Evolutionary conservation across 192 early-diverging fungal species (phyloP), one percentile per base, ranked within the genome.

Genomic region (Coemansia sp.): DNA sequence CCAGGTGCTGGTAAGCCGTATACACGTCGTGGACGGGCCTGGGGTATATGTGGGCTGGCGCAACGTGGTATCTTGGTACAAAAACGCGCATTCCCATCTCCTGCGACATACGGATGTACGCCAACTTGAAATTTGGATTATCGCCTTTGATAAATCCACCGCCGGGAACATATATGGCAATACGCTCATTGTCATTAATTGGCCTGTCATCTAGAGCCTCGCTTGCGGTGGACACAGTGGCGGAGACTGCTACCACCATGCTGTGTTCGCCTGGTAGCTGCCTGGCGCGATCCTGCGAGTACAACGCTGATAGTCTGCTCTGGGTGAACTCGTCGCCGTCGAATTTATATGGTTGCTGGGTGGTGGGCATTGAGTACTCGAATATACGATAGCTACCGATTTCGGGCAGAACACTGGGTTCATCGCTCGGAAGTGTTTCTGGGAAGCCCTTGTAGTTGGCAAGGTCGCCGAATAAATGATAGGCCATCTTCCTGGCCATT

Each of bases 1-100:
- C 16, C 14, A 78, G 51, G 34, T 67, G 45, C 8, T 24, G 37
- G 35, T 29, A 67, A 1, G 77, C 68, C 5, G 65, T 66, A 42
- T 67, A 78, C 0, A 70, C 72, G 37, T 78, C 77, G 21, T 78
- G 71, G 10, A 73, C n/a, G 0, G 70, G 53, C 24, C 67, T 50
- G 2, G 75, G 75, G n/a, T 68, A 77, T n/a, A 59, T 27, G 40
- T 68, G 45, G 4, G 37, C 14, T 0, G 75, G 75, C 4, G 75
- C 69, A 6, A 68, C 63, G 16, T 36, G 54, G 66, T 77, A 77
- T 9, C 37, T 19, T 3, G 75, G 69, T 41, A 68, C 62, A 71
- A 77, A 77, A 13, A 72, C 54, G 6, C 75, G 69, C 50, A 56
- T 42, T 0, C 63, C 56, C n/a, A 72, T 53, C 35, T 68, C 69